Conservation (phyloP, 140 eudicot genomes). For the Stevia rebaudiana region DNA sequence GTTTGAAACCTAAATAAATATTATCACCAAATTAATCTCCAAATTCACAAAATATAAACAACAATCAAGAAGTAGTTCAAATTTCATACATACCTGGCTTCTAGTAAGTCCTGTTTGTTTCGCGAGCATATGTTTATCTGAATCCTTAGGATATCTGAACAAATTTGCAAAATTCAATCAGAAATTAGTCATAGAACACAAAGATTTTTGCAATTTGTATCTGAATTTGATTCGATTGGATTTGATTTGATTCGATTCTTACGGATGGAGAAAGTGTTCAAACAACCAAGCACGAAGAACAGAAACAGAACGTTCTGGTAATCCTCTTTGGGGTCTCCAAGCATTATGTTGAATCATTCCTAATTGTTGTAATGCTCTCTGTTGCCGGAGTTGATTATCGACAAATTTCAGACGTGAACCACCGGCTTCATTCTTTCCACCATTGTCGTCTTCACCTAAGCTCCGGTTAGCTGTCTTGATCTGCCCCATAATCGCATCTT, state of each 20-base stretch:
- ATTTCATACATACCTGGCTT: slow-evolving; percentile 71
- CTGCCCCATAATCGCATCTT: slow-evolving; percentile 64
- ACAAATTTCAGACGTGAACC: slow-evolving; percentile 71
- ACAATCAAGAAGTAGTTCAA: neutral
- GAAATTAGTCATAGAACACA: neutral
- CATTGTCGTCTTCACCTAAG: slow-evolving; percentile 58
- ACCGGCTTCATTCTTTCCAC: slow-evolving; percentile 26
- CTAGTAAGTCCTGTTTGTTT: slow-evolving; percentile 88
- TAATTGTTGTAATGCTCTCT: slow-evolving; percentile 68
- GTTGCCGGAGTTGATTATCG: slow-evolving; percentile 76
- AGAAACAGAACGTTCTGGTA: slow-evolving; percentile 86
- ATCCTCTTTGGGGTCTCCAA: slow-evolving; percentile 96
- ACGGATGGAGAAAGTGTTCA: slow-evolving; percentile 94
- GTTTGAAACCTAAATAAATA: slow-evolving; percentile 53
- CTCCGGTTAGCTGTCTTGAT: slow-evolving; percentile 50
- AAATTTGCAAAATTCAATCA: neutral
- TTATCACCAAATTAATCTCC: neutral
- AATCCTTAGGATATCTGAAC: slow-evolving; percentile 81
- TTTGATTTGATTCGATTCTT: slow-evolving; percentile 28
- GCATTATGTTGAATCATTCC: slow-evolving; percentile 93
- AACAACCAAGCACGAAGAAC: slow-evolving; percentile 98
- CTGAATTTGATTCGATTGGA: slow-evolving; percentile 5
- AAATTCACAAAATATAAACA: neutral
- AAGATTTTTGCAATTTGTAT: neutral
- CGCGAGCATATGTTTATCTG: slow-evolving; percentile 81